Conservation (phyloP, 495 filamentous ascomycete species). For the Alectoria sarmentosa region DNA sequence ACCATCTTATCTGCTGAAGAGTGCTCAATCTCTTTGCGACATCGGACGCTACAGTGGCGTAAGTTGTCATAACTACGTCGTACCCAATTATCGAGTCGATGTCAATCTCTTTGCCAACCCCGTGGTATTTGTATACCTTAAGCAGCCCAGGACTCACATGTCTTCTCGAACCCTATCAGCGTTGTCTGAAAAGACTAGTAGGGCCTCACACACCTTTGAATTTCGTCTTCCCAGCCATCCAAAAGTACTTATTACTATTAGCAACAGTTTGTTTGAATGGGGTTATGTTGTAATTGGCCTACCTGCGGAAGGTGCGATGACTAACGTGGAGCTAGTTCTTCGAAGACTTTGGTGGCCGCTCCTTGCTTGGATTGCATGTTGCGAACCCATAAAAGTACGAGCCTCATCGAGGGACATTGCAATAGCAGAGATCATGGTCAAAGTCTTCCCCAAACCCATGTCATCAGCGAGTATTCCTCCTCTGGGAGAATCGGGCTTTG, state of each 20-base stretch:
- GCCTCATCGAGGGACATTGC: constrained; percentile 32
- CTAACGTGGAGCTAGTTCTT: background rate
- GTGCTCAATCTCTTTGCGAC: background rate
- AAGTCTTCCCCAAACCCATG: constrained; percentile 91
- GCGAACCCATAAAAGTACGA: background rate
- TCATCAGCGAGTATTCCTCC: constrained; percentile 89
- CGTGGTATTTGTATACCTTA: background rate
- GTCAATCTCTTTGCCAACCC: background rate
- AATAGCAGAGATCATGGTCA: constrained; percentile 80
- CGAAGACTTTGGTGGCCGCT: background rate
- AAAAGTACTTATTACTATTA: background rate
- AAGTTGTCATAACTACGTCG: background rate
- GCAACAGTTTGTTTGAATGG: background rate
- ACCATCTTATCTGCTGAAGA: background rate
- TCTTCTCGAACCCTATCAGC: background rate
- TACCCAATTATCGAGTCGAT: background rate
- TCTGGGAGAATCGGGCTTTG: constrained; percentile 55
- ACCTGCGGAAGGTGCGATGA: background rate
- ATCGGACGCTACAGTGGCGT: background rate
- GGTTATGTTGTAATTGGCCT: background rate
- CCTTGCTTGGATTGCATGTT: background rate
- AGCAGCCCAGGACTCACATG: background rate
- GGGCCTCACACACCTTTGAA: background rate
- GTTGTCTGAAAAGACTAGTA: background rate
- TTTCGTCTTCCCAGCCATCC: background rate